Evolutionary conservation across 2,329 filamentous ascomycete species (phyloP), one percentile per base, ranked within the genome.

Genomic region (Penicillium sp.): DNA sequence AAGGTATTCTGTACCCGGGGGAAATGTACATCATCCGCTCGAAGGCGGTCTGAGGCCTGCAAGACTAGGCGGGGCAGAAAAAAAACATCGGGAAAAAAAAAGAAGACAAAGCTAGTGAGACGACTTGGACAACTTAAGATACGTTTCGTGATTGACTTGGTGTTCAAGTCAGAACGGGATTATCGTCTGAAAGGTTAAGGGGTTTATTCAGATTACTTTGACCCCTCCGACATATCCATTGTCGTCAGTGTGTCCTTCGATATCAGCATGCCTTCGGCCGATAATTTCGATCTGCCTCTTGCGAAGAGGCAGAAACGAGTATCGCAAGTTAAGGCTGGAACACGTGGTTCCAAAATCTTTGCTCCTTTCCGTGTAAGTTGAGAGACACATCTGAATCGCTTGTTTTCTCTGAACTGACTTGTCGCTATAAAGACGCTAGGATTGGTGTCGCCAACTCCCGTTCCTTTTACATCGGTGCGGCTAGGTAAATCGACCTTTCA

Each of bases 401-500:
- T 63, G 31, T 57, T 42, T 51, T 24, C 38, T 58, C 53, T 8
- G 13, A 40, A 16, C 50, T 59, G 47, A 57, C 49, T 22, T n/a
- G 14, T 46, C n/a, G 20, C 20, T 40, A 24, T 40, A 35, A 71
- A 96, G 90, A 97, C 93, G 45, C 84, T 99, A 62, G 94, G 94
- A 16, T 82, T 99, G 32, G 91, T 99, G 2, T 97, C 94, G 5
- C 91, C 94, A 0, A 97, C 93, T 2, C 77, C 81, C 47, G 91
- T 97, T 0, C 93, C 94, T 0, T 97, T 99, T 70, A 92, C 93
- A 2, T 89, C 89, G 6, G 83, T 95, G 32, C 89, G 93, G 0
- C 81, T 96, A 16, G 94, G 94, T 56, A 96, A 96, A 76, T 93
- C 90, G 1, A 96, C 92, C 4, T 99, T 96, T 71, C 94, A 99